A percentile compares a stretch with the other conserved stretches of the same genome.
These are phyloP conservation scores for Torulaspora indica DNA, from an alignment of 805 yeast genomes.

Conservation along the genomic window DNA sequence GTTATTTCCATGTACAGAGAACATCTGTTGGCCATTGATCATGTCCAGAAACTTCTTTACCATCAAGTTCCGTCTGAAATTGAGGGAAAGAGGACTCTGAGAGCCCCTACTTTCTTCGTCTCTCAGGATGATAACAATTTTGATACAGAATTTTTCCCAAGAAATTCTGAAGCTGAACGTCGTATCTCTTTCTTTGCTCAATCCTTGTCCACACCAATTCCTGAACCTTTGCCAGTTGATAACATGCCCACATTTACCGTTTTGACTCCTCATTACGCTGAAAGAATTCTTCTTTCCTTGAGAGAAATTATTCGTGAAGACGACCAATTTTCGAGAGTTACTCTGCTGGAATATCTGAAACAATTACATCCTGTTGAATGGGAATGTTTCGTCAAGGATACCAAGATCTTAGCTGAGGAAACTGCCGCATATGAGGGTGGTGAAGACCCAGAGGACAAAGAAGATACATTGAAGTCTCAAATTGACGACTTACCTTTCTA, in stretches of 20 bases:
- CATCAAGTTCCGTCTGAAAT: slow-evolving; percentile 98
- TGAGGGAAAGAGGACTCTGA: slow-evolving; percentile 95
- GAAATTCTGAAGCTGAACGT: slow-evolving; percentile 97
- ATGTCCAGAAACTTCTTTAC: slow-evolving; percentile 92
- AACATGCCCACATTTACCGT: slow-evolving; percentile 99
- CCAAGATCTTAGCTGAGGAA: slow-evolving; percentile 91
- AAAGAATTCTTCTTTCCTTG: slow-evolving; percentile 86
- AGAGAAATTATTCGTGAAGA: slow-evolving; percentile 96
- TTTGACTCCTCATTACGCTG: slow-evolving; percentile 92
- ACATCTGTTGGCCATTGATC: slow-evolving; percentile 95
- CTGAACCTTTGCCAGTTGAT: slow-evolving; percentile 98
- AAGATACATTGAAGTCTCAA: slow-evolving; percentile 70
- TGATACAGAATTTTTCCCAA: slow-evolving; percentile 95
- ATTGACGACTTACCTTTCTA: slow-evolving; percentile 90
- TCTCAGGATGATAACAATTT: slow-evolving; percentile 94
- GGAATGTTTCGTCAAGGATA: slow-evolving; percentile 96
- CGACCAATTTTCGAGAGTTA: slow-evolving; percentile 92
- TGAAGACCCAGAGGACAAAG: slow-evolving; percentile 48
- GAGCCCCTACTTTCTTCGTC: slow-evolving; percentile 98
- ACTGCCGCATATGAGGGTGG: slow-evolving; percentile 65
- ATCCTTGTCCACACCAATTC: slow-evolving; percentile 96
- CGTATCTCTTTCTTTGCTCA: slow-evolving; percentile 99
- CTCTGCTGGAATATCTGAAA: slow-evolving; percentile 87
- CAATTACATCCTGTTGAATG: slow-evolving; percentile 95
- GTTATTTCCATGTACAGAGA: slow-evolving; percentile 99